Conservation (phyloP, 202 grass and related monocot genomes). For the Musa balbisiana region DNA sequence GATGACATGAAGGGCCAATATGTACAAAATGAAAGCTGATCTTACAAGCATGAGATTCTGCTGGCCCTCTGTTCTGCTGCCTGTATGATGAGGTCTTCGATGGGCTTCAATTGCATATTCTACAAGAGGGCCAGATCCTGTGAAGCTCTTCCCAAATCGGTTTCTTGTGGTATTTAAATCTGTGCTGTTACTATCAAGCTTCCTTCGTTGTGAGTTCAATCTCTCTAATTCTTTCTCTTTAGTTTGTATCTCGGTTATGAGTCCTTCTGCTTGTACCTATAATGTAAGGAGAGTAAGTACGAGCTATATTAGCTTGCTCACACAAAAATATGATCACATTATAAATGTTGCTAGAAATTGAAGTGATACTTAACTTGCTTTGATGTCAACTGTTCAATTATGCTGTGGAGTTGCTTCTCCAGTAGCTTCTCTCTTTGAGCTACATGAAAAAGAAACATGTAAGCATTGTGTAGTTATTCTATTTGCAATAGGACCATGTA, state of each 20-base stretch:
- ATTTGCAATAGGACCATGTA: not conserved
- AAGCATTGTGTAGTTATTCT: too few species aligned
- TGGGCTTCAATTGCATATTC: conserved; percentile 28
- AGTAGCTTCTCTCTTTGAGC: conserved; percentile 85
- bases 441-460: conserved; percentile 36
- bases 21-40: conserved; percentile 75
- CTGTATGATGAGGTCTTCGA: conserved; percentile 26
- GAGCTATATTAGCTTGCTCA: not conserved
- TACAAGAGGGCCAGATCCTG: conserved; percentile 17
- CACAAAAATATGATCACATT: not conserved
- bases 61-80: conserved; percentile 46
- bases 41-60: conserved; percentile 67
- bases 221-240: conserved; percentile 85
- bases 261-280: conserved; percentile 74
- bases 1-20: conserved; percentile 67
- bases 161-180: conserved; percentile 42
- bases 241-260: conserved; percentile 48
- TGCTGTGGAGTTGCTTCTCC: conserved; percentile 84
- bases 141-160: conserved; percentile 35
- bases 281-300: conserved; percentile 2
- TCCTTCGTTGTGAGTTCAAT: conserved; percentile 44
- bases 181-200: conserved; percentile 22
- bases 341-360: not conserved
- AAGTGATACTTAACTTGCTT: conserved; percentile 56
- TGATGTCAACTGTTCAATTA: conserved; percentile 86